phyloP scores from a whole-genome alignment of 768 basidiomycete genomes.

The Pilatotrama ljubarskyi region DNA sequence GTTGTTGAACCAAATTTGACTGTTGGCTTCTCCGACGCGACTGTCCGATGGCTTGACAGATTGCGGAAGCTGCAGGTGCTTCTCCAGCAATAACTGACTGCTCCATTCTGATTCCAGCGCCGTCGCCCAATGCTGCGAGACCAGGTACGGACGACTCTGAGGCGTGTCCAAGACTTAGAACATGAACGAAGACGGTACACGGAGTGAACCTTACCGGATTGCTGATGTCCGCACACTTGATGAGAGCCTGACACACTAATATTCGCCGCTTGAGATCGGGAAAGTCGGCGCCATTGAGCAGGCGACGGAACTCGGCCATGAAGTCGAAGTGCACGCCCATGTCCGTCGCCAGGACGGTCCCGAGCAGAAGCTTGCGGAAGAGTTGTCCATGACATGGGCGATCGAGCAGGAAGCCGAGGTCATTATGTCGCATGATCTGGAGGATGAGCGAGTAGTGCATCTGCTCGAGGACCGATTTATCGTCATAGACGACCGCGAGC shows the following conservation, averaged over 20 bases:
- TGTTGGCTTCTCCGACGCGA: constrained; percentile 67
- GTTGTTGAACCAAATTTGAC: constrained; percentile 88
- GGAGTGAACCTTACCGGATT: constrained; percentile 75
- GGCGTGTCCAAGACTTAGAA: not conserved
- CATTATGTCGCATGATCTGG: constrained; percentile 77
- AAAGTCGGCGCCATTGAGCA: constrained; percentile 44
- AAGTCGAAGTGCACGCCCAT: constrained; percentile 90
- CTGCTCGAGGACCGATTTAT: constrained; percentile 87
- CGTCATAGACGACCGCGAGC: constrained; percentile 83
- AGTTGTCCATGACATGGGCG: constrained; percentile 45
- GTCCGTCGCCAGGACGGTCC: constrained; percentile 89
- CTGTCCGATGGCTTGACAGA: constrained; percentile 49
- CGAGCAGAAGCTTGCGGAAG: constrained; percentile 75
- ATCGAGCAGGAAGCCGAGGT: constrained; percentile 68
- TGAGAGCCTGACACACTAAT: constrained; percentile 83
- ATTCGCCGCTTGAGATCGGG: constrained; percentile 52
- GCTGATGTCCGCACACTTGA: constrained; percentile 98
- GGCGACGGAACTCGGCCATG: constrained; percentile 62
- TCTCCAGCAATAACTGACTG: constrained; percentile 85
- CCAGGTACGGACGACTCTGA: constrained; percentile 89
- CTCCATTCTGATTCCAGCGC: constrained; percentile 91
- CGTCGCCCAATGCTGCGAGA: constrained; percentile 90
- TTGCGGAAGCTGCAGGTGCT: constrained; percentile 67
- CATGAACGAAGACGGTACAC: not conserved
- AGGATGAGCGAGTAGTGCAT: constrained; percentile 87